Percentiles rank a stretch among this genome's conserved stretches.
Conservation (phyloP, 1,284 basidiomycete species). For the Irpex rosettiformis region DNA sequence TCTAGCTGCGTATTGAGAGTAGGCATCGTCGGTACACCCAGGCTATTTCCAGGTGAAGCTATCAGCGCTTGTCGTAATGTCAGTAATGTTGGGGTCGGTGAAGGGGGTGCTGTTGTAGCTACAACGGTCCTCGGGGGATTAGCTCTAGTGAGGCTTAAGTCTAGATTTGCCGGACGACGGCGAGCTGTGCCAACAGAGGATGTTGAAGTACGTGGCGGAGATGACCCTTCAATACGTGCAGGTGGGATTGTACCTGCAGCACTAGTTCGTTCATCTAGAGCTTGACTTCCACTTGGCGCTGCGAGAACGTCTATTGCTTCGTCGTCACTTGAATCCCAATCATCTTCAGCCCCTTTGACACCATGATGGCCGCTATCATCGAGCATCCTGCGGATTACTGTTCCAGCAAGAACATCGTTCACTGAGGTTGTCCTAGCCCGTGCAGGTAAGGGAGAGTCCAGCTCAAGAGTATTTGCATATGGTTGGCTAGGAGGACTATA, state of each 20-base stretch:
- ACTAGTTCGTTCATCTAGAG: slow-evolving; percentile 78
- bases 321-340: slow-evolving; percentile 75
- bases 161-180: slow-evolving; percentile 59
- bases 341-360: slow-evolving; percentile 51
- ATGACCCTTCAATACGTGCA: slow-evolving; percentile 23
- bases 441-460: slow-evolving; percentile 18
- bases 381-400: slow-evolving; percentile 28
- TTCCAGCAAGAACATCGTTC: slow-evolving; percentile 53
- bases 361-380: slow-evolving; percentile 27
- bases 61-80: slow-evolving; percentile 59
- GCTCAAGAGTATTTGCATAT: neutral
- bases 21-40: slow-evolving; percentile 13
- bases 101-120: slow-evolving; percentile 42
- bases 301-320: slow-evolving; percentile 79
- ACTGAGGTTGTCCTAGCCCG: slow-evolving; percentile 54
- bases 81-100: slow-evolving; percentile 59
- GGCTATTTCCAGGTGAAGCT: slow-evolving; percentile 18
- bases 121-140: slow-evolving; percentile 34
- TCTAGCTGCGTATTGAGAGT: slow-evolving; percentile 5
- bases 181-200: slow-evolving; percentile 31
- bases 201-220: slow-evolving; percentile 26
- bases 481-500: slow-evolving; percentile 35
- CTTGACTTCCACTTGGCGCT: slow-evolving; percentile 73
- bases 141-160: slow-evolving; percentile 46
- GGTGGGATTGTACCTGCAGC: slow-evolving; percentile 24